Evolutionary conservation across 768 basidiomycete species (phyloP), one percentile per base, ranked within the genome.

Genomic region (Crassisporium funariophilum): DNA sequence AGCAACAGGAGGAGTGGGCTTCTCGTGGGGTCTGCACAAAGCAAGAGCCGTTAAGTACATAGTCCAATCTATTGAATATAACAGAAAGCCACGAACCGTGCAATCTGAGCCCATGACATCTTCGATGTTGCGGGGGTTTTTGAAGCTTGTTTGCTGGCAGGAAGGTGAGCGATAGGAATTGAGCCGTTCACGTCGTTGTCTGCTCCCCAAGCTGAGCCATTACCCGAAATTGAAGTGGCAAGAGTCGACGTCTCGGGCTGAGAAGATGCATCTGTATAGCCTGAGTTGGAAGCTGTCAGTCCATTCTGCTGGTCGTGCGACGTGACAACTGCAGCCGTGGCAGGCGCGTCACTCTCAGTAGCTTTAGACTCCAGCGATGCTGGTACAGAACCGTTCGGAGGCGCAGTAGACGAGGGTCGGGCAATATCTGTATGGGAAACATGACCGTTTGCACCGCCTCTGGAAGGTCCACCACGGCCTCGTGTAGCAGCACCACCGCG

Each of bases 81-180:
- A 19, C 49, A 31, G 31, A 50, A 35, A 23, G 41, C 21, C 46
- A 68, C 77, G 5, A 59, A 86, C 88, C 84, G 75, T 52, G 90
- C 89, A 61, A 92, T 75, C 58, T 92, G 86, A 6, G 90, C 90
- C 89, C 89, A 92, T 25, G 90, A 91, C 49, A 88, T 66, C 70
- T 90, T 89, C 6, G 86, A 82, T 10, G 79, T 86, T 21, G 85
- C 81, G 34, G 88, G 86, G 9, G 79, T 72, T 68, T 83, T 87
- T 11, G 68, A 60, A 29, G 66, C 54, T 46, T 57, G 64, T 53
- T 67, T 75, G 53, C 50, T 60, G 15, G 65, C 45, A n/a, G 68
- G 58, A 10, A 48, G 34, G 40, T 54, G 35, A 24, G 59, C 60
- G 16, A 62, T 50, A n/a, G 64, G n/a, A 16, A 58, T 48, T n/a